A percentile compares a stretch with the other conserved stretches of the same genome.
These are phyloP conservation scores for Camelina sativa DNA, from an alignment of 345 rosid species.

Conservation along the genomic window DNA sequence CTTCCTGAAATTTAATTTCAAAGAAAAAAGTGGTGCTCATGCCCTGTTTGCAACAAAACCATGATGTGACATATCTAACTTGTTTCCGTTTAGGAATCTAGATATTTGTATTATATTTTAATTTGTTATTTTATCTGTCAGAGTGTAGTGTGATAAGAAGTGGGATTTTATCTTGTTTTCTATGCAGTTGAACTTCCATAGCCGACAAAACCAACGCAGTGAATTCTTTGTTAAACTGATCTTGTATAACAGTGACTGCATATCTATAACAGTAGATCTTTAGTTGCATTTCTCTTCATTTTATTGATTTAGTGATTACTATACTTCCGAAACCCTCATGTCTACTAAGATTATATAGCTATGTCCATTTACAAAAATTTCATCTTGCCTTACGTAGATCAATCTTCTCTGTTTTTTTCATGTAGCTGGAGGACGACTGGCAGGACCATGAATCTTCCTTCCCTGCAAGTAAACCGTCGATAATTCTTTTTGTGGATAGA, in stretches of 20 bases:
- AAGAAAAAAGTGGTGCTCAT: conserved; percentile 2
- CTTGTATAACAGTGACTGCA: not conserved
- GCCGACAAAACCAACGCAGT: not conserved
- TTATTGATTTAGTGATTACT: not conserved
- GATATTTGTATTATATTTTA: conserved; percentile 7
- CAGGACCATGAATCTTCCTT: conserved; percentile 57
- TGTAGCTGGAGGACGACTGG: conserved; percentile 68
- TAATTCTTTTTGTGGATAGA: conserved; percentile 88
- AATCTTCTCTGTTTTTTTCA: conserved; percentile 24
- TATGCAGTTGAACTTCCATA: not conserved
- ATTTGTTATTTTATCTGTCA: not conserved
- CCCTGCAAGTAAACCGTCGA: conserved; percentile 72
- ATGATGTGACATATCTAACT: conserved; percentile 8
- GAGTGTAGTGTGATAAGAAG: conserved; percentile 7
- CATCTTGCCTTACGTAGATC: conserved; percentile 12
- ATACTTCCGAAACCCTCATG: not conserved
- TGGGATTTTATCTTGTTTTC: not conserved
- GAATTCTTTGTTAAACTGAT: conserved; percentile 2
- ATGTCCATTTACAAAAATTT: not conserved
- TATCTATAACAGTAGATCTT: conserved; percentile 14
- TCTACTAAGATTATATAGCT: conserved; percentile 16
- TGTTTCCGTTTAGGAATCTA: not conserved
- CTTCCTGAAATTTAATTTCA: conserved; percentile 11
- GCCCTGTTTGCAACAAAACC: conserved; percentile 23
- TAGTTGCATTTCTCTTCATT: conserved; percentile 6